Evolutionary conservation across 2,329 filamentous ascomycete species (phyloP).

Genomic region (Periconia sp.): DNA sequence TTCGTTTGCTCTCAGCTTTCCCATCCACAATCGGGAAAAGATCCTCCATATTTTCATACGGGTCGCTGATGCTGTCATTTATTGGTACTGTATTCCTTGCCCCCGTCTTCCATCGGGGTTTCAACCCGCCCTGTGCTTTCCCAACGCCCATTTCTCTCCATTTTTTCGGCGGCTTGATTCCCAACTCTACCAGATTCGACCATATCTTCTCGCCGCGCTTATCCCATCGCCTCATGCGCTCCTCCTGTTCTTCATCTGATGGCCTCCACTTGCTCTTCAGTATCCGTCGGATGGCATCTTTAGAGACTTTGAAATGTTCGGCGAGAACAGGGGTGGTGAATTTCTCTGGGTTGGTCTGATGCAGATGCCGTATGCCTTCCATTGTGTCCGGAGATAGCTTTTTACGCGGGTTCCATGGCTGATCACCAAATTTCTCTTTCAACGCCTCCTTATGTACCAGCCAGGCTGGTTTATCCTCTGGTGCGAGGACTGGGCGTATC

Average conservation of each 20-base stretch:
- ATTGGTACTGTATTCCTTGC: slow-evolving; percentile 31
- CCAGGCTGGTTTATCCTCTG: slow-evolving; percentile 60
- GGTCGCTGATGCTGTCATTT: slow-evolving; percentile 24
- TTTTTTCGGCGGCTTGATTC: slow-evolving; percentile 58
- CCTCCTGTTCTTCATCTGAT: slow-evolving; percentile 48
- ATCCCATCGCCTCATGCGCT: slow-evolving; percentile 49
- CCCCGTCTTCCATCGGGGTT: slow-evolving; percentile 37
- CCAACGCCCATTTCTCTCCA: slow-evolving; percentile 52
- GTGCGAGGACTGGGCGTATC: not conserved
- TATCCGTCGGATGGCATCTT: slow-evolving; percentile 85
- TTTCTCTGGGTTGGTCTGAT: slow-evolving; percentile 72
- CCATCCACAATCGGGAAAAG: slow-evolving; percentile 35
- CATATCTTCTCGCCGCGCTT: slow-evolving; percentile 53
- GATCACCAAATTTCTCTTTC: slow-evolving; percentile 74
- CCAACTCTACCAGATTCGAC: slow-evolving; percentile 50
- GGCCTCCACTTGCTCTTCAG: slow-evolving; percentile 77
- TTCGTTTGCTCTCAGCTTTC: not conserved
- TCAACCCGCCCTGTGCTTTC: slow-evolving; percentile 25
- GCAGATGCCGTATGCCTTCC: slow-evolving; percentile 82
- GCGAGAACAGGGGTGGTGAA: slow-evolving; percentile 77
- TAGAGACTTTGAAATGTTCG: slow-evolving; percentile 78
- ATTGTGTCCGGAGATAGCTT: slow-evolving; percentile 88
- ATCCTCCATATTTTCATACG: slow-evolving; percentile 20
- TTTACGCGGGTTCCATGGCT: slow-evolving; percentile 78
- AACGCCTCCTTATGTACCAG: slow-evolving; percentile 73